These are phyloP conservation scores for Sporothrix pallida DNA, from an alignment of 2,329 filamentous ascomycete genomes.

Conservation along the genomic window DNA sequence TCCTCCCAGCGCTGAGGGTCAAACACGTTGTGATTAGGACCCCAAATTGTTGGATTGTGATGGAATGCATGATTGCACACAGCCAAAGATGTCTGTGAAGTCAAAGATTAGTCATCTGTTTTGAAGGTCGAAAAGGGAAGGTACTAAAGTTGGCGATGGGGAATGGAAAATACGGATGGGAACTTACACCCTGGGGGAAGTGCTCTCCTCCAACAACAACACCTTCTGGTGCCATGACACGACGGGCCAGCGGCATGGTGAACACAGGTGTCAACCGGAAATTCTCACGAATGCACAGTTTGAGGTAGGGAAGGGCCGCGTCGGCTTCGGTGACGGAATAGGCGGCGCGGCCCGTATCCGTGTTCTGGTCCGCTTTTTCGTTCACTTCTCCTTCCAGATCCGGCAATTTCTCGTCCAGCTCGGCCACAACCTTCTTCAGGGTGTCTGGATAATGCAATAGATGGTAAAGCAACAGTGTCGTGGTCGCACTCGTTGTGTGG, in stretches of 20 bases:
- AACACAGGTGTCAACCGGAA: constrained; percentile 47
- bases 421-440: constrained; percentile 35
- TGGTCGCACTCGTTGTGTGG: constrained; percentile 45
- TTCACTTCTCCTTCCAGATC: neutral
- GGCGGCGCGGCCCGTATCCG: constrained; percentile 31
- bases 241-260: constrained; percentile 44
- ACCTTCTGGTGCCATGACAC: constrained; percentile 41
- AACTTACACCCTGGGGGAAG: constrained; percentile 21
- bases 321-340: constrained; percentile 41
- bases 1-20: constrained; percentile 42
- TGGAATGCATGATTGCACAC: constrained; percentile 46
- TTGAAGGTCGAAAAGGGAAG: too few species aligned
- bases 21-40: constrained; percentile 44
- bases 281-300: constrained; percentile 44
- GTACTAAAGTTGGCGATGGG: neutral
- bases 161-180: neutral
- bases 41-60: constrained; percentile 45
- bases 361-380: neutral
- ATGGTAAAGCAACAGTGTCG: constrained; percentile 44
- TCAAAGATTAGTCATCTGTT: neutral
- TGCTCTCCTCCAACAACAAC: constrained; percentile 32
- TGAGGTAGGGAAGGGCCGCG: constrained; percentile 41
- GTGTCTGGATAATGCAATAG: constrained; percentile 43
- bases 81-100: constrained; percentile 34
- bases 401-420: constrained; percentile 7